phyloP scores from a whole-genome alignment of 371 early-diverging fungal genomes.

The Furculomyces boomerangus region DNA sequence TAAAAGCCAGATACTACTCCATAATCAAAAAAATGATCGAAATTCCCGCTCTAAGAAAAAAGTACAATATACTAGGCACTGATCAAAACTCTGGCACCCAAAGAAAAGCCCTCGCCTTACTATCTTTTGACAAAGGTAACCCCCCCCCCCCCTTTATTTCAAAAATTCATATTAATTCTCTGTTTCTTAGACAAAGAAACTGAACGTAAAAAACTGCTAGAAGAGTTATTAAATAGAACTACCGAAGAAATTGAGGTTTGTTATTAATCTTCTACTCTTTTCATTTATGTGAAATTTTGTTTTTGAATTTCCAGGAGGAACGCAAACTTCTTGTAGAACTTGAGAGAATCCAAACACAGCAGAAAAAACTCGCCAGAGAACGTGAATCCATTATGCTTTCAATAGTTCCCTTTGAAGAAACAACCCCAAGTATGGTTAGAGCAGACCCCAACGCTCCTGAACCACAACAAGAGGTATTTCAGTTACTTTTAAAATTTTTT shows the following conservation, averaged over 20 bases:
- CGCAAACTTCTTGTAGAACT: slow-evolving; percentile 56
- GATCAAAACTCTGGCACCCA: background rate
- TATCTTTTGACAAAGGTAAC: slow-evolving; percentile 1
- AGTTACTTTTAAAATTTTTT: too few species aligned
- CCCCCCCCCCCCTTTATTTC: background rate
- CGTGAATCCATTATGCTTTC: slow-evolving; percentile 49
- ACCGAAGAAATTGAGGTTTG: slow-evolving; percentile 65
- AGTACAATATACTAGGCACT: background rate
- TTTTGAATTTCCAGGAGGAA: slow-evolving; percentile 74
- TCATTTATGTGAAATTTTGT: too few species aligned
- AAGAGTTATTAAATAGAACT: slow-evolving; percentile 43
- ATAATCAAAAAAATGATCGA: slow-evolving; percentile 14
- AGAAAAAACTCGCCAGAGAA: slow-evolving; percentile 46
- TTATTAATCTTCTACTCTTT: too few species aligned
- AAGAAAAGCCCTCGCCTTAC: background rate
- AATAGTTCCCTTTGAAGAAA: slow-evolving; percentile 19
- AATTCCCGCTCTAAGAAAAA: background rate
- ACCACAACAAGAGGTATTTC: background rate
- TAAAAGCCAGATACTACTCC: slow-evolving; percentile 63
- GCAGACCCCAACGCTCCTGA: slow-evolving; percentile 1
- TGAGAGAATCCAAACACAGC: slow-evolving; percentile 54
- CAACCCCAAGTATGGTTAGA: background rate
- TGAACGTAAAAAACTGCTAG: slow-evolving; percentile 61
- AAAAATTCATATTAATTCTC: slow-evolving; percentile 1
- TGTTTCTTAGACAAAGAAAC: slow-evolving; percentile 36